Percentiles rank a stretch among this genome's conserved stretches.
Evolutionary conservation across 345 rosid species (phyloP).

Genomic region (Euphorbia pulcherrima): DNA sequence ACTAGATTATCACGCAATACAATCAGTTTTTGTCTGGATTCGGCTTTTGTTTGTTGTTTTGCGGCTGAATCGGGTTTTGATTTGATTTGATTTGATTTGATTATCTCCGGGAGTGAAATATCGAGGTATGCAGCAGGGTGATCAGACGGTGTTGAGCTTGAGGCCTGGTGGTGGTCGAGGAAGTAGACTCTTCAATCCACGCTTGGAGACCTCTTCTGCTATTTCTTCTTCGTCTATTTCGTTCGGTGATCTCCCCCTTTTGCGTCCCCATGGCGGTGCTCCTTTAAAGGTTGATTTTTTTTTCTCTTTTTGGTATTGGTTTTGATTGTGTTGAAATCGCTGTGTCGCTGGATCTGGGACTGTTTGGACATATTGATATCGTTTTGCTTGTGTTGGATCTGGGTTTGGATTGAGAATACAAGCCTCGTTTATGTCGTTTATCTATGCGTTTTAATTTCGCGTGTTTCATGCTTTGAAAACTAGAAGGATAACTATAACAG

Average conservation of each 20-base stretch:
- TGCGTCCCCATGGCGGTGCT: slow-evolving; percentile 69
- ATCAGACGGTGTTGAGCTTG: slow-evolving; percentile 90
- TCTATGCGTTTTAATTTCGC: background rate
- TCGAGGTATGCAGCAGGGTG: slow-evolving; percentile 93
- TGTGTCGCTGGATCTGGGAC: slow-evolving; percentile 41
- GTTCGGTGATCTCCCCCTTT: slow-evolving; percentile 65
- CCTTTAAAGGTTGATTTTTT: slow-evolving; percentile 14
- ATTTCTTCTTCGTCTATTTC: slow-evolving; percentile 38
- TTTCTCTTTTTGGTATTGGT: slow-evolving; percentile 9
- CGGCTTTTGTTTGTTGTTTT: slow-evolving; percentile 28
- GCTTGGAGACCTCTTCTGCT: slow-evolving; percentile 39
- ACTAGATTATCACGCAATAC: background rate
- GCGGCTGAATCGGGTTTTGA: slow-evolving; percentile 26
- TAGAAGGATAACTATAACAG: background rate
- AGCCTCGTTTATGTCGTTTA: background rate
- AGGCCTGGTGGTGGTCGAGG: slow-evolving; percentile 99
- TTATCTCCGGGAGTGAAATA: slow-evolving; percentile 30
- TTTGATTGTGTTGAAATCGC: slow-evolving; percentile 31
- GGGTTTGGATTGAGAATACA: background rate
- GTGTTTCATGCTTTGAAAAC: background rate
- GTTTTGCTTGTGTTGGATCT: slow-evolving; percentile 11
- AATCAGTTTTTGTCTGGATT: slow-evolving; percentile 15
- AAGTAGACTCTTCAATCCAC: slow-evolving; percentile 60
- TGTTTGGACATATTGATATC: background rate
- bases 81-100: slow-evolving; percentile 23